Conservation (phyloP, 2,329 filamentous ascomycete species). For the Hypoxylon sp. region DNA sequence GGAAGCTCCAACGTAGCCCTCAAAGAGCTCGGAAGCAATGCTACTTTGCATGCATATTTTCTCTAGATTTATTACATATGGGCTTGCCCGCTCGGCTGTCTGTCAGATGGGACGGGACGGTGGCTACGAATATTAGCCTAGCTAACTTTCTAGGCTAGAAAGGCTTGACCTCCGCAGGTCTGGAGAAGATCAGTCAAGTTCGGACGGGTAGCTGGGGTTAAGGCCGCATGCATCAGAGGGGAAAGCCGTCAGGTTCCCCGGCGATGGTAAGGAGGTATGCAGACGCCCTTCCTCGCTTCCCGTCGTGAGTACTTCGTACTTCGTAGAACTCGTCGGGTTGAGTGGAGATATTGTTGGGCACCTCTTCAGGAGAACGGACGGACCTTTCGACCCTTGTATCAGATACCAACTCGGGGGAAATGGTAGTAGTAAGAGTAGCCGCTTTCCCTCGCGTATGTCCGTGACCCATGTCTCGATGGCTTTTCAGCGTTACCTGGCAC, state of each 20-base stretch:
- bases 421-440: slow-evolving; percentile 17
- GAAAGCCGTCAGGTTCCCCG: slow-evolving; percentile 22
- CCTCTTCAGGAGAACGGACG: slow-evolving; percentile 28
- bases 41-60: slow-evolving; percentile 6
- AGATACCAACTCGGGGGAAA: slow-evolving; percentile 4
- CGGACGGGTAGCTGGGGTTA: slow-evolving; percentile 10
- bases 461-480: slow-evolving; percentile 2
- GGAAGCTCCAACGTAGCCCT: background rate
- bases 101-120: slow-evolving; percentile 9
- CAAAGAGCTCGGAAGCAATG: slow-evolving; percentile 9
- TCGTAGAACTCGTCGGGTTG: slow-evolving; percentile 6
- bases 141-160: slow-evolving; percentile 7
- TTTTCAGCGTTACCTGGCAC: slow-evolving; percentile 1
- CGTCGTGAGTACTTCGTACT: too few species aligned
- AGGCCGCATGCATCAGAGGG: slow-evolving; percentile 33
- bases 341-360: slow-evolving; percentile 20
- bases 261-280: slow-evolving; percentile 23
- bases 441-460: slow-evolving; percentile 5
- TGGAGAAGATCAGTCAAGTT: slow-evolving; percentile 22
- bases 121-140: slow-evolving; percentile 20
- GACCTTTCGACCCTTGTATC: slow-evolving; percentile 10
- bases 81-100: slow-evolving; percentile 2
- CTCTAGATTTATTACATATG: slow-evolving; percentile 16
- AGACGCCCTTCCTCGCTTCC: slow-evolving; percentile 9
- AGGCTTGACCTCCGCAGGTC: slow-evolving; percentile 28